Conservation (phyloP, 2,329 filamentous ascomycete species). For the Botrytis paeoniae region DNA sequence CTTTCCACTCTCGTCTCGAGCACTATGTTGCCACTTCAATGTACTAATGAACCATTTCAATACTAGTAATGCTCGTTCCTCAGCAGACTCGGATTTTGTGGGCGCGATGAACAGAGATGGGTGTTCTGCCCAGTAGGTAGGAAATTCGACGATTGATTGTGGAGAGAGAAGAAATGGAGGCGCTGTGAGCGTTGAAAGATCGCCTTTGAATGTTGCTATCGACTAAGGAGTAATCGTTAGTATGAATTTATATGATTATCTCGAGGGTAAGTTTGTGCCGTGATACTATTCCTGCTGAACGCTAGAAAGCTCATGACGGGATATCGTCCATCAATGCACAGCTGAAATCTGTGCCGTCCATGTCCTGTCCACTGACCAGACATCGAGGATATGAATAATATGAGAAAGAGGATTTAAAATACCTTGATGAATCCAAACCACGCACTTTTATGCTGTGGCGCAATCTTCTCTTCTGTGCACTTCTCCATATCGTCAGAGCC, state of each 20-base stretch:
- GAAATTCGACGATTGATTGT: constrained; percentile 76
- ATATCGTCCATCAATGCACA: no score
- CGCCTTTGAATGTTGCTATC: constrained; percentile 78
- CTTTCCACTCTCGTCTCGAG: constrained; percentile 61
- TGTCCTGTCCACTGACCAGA: background rate
- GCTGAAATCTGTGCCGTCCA: background rate
- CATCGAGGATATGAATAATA: background rate
- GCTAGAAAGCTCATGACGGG: background rate
- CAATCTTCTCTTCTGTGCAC: constrained; percentile 26
- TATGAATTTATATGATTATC: background rate
- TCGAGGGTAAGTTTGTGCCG: background rate
- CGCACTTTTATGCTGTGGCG: constrained; percentile 31
- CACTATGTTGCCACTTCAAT: constrained; percentile 77
- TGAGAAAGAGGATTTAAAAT: constrained; percentile 3
- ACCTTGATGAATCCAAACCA: constrained; percentile 38
- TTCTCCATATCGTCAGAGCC: constrained; percentile 2
- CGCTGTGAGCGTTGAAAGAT: constrained; percentile 75
- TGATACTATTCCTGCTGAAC: background rate
- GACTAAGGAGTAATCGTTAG: constrained; percentile 45
- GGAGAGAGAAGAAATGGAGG: constrained; percentile 81
- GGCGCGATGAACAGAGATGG: constrained; percentile 77
- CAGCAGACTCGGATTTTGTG: constrained; percentile 71
- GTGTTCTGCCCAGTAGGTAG: constrained; percentile 78
- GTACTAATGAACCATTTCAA: constrained; percentile 86
- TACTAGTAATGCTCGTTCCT: constrained; percentile 37